These are phyloP conservation scores for Nicotiana benthamiana DNA, from an alignment of 257 asterid genomes.

Conservation along the genomic window DNA sequence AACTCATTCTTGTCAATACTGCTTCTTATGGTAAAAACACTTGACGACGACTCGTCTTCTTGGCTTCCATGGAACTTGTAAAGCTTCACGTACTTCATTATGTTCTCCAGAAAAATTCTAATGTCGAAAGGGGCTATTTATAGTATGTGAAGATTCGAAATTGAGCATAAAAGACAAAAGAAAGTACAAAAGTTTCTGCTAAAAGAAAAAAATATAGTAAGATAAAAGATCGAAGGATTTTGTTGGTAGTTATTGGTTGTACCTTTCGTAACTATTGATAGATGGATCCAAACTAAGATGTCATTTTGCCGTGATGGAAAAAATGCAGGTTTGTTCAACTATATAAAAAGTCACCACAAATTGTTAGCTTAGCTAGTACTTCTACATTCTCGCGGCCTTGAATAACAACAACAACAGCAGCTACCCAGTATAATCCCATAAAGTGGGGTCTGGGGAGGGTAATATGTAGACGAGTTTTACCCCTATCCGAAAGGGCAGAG, in stretches of 20 bases:
- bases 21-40: background rate
- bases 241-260: constrained; percentile 21
- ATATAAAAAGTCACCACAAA: background rate
- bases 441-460: too few relatives aligned
- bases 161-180: constrained; percentile 3
- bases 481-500: too few relatives aligned
- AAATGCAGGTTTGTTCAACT: constrained; percentile 13
- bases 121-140: background rate
- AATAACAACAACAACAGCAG: too few relatives aligned
- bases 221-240: background rate
- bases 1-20: background rate
- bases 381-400: background rate
- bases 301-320: constrained; percentile 23
- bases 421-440: too few relatives aligned
- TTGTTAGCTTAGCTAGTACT: background rate
- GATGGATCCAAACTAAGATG: background rate
- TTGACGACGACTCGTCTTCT: constrained; percentile 12
- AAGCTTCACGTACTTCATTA: constrained; percentile 41
- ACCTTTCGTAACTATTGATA: constrained; percentile 16
- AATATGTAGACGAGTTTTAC: too few relatives aligned
- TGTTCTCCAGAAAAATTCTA: background rate
- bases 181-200: constrained; percentile 12
- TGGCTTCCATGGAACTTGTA: constrained; percentile 27
- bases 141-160: background rate
- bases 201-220: too few relatives aligned